Evolutionary conservation across 75 land plant genomes (phyloP).

Genomic region (Isoetes taiwanensis): DNA sequence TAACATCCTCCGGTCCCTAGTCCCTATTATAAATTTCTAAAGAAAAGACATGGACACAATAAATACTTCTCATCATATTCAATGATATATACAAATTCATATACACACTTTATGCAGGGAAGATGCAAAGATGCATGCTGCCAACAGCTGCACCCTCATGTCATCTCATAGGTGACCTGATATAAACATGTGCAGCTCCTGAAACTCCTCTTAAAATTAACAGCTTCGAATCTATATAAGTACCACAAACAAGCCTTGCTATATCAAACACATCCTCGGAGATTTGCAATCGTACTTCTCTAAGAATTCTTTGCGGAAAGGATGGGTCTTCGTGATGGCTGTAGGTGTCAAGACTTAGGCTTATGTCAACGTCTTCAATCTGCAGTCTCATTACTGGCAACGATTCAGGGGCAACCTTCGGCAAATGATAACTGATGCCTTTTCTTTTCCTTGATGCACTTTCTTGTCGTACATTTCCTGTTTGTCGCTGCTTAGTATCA

Average conservation of each 20-base stretch:
- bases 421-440: slow-evolving; percentile 11
- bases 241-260: slow-evolving; percentile 67
- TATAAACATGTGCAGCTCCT: slow-evolving; percentile 65
- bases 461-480: neutral
- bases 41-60: no score
- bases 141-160: no score
- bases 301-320: slow-evolving; percentile 23
- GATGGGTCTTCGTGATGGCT: slow-evolving; percentile 8
- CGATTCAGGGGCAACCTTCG: slow-evolving; percentile 36
- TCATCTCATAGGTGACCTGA: slow-evolving; percentile 25
- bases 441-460: slow-evolving; percentile 1
- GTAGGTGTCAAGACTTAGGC: slow-evolving; percentile 38
- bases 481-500: no score
- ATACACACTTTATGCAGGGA: no score
- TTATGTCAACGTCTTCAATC: slow-evolving; percentile 45
- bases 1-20: no score
- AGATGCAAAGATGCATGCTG: no score
- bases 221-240: slow-evolving; percentile 65
- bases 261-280: slow-evolving; percentile 78
- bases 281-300: slow-evolving; percentile 51
- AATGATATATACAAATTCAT: no score
- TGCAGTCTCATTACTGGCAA: slow-evolving; percentile 51
- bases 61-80: no score
- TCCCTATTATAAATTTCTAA: no score
- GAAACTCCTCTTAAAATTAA: slow-evolving; percentile 49